These are phyloP conservation scores for Psidium guajava DNA, from an alignment of 345 rosid species.

Conservation along the genomic window DNA sequence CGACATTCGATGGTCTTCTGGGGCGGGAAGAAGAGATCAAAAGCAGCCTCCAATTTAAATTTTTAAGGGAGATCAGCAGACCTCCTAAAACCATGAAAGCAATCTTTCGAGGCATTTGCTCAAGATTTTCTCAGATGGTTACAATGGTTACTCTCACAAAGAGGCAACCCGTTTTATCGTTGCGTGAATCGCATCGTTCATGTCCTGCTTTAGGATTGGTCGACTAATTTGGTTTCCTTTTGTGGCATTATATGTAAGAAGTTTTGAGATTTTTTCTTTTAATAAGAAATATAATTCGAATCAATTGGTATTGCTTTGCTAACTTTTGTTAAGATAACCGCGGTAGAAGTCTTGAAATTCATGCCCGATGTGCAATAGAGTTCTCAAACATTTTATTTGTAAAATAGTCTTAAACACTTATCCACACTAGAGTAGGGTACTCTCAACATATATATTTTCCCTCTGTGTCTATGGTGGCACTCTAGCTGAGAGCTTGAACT, in stretches of 20 bases:
- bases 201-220: neutral
- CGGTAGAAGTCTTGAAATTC: neutral
- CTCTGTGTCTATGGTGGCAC: neutral
- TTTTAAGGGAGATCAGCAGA: neutral
- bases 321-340: neutral
- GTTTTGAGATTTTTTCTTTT: neutral
- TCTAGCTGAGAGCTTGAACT: too few relatives aligned
- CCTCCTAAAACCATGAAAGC: neutral
- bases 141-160: neutral
- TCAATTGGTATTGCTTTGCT: too few relatives aligned
- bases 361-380: neutral
- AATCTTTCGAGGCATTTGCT: neutral
- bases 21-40: neutral
- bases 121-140: neutral
- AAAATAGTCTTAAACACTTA: neutral
- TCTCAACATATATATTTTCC: neutral
- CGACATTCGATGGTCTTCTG: neutral
- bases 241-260: neutral
- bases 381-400: neutral
- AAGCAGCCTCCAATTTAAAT: neutral
- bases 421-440: too few relatives aligned
- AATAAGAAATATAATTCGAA: too few relatives aligned
- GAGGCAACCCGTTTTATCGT: neutral
- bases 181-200: neutral
- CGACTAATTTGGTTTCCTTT: neutral